Evolutionary conservation across 176 grass and related monocot genomes (phyloP).

Genomic region (Saccharum officinarum): DNA sequence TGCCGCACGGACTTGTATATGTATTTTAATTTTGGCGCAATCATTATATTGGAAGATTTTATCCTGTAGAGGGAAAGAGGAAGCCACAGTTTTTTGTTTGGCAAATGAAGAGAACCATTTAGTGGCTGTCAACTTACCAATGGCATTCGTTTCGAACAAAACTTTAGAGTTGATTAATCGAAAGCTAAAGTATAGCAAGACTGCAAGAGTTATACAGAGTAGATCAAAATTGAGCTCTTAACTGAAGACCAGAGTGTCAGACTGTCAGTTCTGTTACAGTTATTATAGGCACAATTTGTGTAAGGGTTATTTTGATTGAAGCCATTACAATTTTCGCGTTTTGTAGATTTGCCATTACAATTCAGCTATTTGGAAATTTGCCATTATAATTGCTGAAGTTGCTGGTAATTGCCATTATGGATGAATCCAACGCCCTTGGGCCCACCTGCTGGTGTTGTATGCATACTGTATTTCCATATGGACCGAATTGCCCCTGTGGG

Average conservation of each 20-base stretch:
- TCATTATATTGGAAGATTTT: background rate
- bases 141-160: background rate
- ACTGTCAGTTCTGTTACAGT: background rate
- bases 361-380: no score
- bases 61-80: background rate
- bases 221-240: background rate
- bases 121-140: background rate
- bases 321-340: no score
- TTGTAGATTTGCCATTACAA: no score
- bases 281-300: background rate
- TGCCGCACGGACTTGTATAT: background rate
- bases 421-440: no score
- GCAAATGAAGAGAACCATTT: conserved; percentile 16
- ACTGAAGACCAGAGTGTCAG: background rate
- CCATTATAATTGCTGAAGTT: no score
- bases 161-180: conserved; percentile 1
- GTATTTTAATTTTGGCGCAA: background rate
- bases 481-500: no score
- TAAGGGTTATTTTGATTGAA: no score
- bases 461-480: no score
- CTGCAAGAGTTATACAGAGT: no score
- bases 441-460: no score
- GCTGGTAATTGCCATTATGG: no score
- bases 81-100: background rate
- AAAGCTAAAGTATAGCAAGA: conserved; percentile 2